Evolutionary conservation across 129 eudicot species (phyloP), one percentile per base, ranked within the genome.

Genomic region (Ambrosia artemisiifolia): DNA sequence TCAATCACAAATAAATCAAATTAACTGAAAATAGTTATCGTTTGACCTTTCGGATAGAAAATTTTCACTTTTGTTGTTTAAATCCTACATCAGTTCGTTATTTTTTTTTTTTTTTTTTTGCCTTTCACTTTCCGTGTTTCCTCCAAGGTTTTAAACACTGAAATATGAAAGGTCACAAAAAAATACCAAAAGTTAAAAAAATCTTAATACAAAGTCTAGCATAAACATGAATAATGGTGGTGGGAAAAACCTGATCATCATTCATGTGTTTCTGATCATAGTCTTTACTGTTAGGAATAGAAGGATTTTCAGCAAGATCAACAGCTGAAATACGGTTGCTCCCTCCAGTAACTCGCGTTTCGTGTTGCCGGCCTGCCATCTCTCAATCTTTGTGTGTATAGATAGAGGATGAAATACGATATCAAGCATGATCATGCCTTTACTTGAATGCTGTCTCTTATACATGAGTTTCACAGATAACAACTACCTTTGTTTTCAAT

Each of bases 321-420:
- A 83, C 63, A 5, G 91, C 83, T 43, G 61, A 83, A 12, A 84
- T 60, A 7, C 88, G 88, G 71, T 90, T 83, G 86, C 86, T 86
- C 12, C 88, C 88, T 28, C 86, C 84, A 3, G 46, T 63, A 2
- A 51, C 64, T 40, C 79, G 73, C 19, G 79, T 63, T 64, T 87
- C 86, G 50, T 76, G 79, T 69, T 81, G 86, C 67, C 49, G 69
- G n/a, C 75, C 54, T 8, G 77, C 85, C 88, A 84, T 84, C 63
- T 69, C 46, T 71, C 67, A 57, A 32, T 72, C 19, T 42, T 4
- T 36, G 42, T 36, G 43, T 71, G 46, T 59, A 59, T 61, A 17
- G 11, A 56, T 56, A 40, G 55, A 56, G 3, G 7, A 30, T 24
- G 30, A 14, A 33, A 35, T 34, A 17, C 34, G 51, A 34, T 14